Percentiles rank a stretch among this genome's conserved stretches.
These are phyloP conservation scores for Pseudocercospora eumusae DNA, from an alignment of 2,329 filamentous ascomycete genomes.

Conservation along the genomic window DNA sequence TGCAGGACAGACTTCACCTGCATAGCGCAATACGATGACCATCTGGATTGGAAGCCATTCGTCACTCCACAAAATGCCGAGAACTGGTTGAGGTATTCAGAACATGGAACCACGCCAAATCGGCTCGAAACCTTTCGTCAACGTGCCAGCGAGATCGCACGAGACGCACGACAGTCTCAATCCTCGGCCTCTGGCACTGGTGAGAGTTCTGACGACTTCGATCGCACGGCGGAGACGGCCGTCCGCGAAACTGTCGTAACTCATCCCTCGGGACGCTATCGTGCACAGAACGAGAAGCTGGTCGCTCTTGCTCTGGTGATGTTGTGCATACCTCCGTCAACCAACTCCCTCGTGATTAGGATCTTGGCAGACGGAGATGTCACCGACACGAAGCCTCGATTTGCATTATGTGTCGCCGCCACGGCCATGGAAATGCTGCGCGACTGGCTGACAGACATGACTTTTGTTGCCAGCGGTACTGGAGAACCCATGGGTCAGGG, in stretches of 20 bases:
- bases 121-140: neutral
- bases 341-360: constrained; percentile 12
- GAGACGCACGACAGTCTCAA: neutral
- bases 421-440: constrained; percentile 11
- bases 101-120: neutral
- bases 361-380: constrained; percentile 1
- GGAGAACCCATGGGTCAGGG: neutral
- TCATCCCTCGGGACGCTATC: neutral
- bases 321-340: constrained; percentile 18
- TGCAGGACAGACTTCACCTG: neutral
- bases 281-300: neutral
- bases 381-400: constrained; percentile 8
- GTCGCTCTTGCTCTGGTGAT: constrained; percentile 14
- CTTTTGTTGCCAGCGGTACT: constrained; percentile 11
- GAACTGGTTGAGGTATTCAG: neutral
- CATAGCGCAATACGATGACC: neutral
- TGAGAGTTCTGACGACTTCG: neutral
- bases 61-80: neutral
- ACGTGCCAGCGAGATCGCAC: neutral
- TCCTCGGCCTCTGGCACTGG: too few species aligned
- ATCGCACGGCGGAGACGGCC: neutral
- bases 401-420: constrained; percentile 10
- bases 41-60: neutral
- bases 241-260: neutral
- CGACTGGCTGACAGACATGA: constrained; percentile 14